Base-by-base conservation (phyloP, 345 rosid species). In the Erodium maritimum region DNA sequence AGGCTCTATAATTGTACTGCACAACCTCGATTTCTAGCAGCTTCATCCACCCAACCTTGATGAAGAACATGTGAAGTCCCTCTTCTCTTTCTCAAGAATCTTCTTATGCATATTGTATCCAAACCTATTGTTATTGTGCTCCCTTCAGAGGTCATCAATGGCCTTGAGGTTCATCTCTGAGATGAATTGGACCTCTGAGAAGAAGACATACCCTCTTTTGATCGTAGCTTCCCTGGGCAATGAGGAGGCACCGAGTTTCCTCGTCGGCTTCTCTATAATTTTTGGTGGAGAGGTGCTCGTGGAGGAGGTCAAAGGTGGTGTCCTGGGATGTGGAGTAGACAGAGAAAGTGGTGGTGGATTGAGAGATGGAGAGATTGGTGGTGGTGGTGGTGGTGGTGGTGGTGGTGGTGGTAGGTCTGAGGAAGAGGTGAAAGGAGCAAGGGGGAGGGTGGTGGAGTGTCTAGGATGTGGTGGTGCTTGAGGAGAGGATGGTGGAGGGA, bases 31-130 rank as follows among this genome's bases (percentile, higher is more conserved):
- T 84, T 54, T 84, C 89, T 5, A 93, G 93, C 66, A 81, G 88
- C 81, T 93, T 93, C 99, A 93, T 93, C 99, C 99, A 93, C 9
- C 87, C 90, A 4, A 83, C 70, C 58, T 72, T 86, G 61, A 93
- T n/a, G 70, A 93, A 93, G 57, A 88, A 82, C 42, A 53, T 82
- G 82, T 73, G 82, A 93, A 88, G 60, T 93, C 96, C 68, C 71
- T 83, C 55, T 78, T 63, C 3, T 34, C 73, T 51, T 85, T 93
- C 12, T 73, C 52, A 91, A 91, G 86, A 23, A 86, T 71, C 33
- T 59, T 80, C 73, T 77, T 85, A 19, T 93, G 99, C 7, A 88
- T 77, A 22, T 89, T 81, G 81, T 93, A 93, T 7, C 95, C 96
- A 45, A 93, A 88, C 34, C 64, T 83, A 59, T 77, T 73, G 34